Base-by-base conservation (phyloP, 495 filamentous ascomycete species). In the Penicillium lagena region DNA sequence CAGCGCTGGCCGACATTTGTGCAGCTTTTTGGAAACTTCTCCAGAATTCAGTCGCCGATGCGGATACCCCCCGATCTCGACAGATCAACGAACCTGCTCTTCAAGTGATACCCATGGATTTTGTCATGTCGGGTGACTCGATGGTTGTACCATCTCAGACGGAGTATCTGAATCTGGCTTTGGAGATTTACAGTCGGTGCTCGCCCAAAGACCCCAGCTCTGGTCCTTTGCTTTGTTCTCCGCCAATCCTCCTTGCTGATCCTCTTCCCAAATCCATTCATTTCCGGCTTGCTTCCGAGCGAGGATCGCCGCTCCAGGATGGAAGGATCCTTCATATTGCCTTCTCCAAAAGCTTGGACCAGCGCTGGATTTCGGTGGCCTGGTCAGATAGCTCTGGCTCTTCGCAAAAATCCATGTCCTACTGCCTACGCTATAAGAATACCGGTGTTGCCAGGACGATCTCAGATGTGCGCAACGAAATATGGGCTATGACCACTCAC, bases 101-200 rank as follows among this genome's bases (percentile, higher is more conserved):
- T 9, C 93, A 96, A 58, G 77, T 97, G 11, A 67, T 98, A 13
- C 86, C 93, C 1, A 70, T 85, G 29, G 72, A 79, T 36, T 79
- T 86, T 41, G 60, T 98, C 39, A 75, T 79, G 7, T 86, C 84
- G 2, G 67, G 77, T 15, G 74, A 80, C 2, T 77, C 75, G 2
- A 63, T 94, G 29, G 77, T 83, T 10, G 70, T 87, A n/a, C 79
- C 83, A 17, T 70, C 80, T 2, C 80, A 85, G n/a, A 55, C 66
- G 2, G 80, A 86, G 2, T 86, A 85, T 51, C 59, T 74, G 33
- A 80, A 70, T 43, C 63, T 97, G 2, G 88, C 89, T 13, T 65
- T 89, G 15, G 89, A 97, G 58, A 80, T 93, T 10, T 97, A 96
- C 56, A 85, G 90, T 51, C 81, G 93, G 17, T 95, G 89, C 60